Base-by-base conservation (phyloP, 2,329 filamentous ascomycete genomes). In the Sclerotinia borealis region DNA sequence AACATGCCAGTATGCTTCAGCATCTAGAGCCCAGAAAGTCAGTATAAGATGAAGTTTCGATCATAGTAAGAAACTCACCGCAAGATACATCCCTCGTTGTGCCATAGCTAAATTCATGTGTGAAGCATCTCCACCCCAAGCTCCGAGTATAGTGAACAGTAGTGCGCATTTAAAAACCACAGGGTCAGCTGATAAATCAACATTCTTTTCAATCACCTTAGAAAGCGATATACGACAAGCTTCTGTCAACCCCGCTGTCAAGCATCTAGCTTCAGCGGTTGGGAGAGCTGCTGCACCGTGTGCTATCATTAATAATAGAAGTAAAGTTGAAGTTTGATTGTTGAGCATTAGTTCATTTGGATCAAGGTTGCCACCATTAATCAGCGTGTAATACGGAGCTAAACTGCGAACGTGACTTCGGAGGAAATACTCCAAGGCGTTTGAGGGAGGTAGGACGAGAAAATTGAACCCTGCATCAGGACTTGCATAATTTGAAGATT, bases 61-160 rank as follows among this genome's bases (percentile, higher is more conserved):
- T 41, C 8, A n/a, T 29, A 43, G 17, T 50, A 1, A 31, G 22
- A 34, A 36, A 71, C 80, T 77, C 70, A 83, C 81, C 64, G 86
- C 82, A 65, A 89, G 81, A 73, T 90, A 90, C 85, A 90, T 90
- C 63, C 85, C 85, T 54, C 86, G 81, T 74, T 90, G 88, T 36
- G 87, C 87, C 85, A 90, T 89, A 48, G 86, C 84, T 67, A 90
- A 89, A 70, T 90, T 87, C 87, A 90, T 90, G 68, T 89, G 85
- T 86, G 87, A 90, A 75, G 90, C 90, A 74, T 90, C 87, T 51
- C 88, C 88, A 71, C 87, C 88, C 88, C 88, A 91, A 1, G 85
- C 85, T 9, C 86, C 87, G 31, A 89, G 80, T 1, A 87, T 81
- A 1, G 84, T 88, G 72, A 89, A 89, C 3, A 90, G 80, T 15